Evolutionary conservation across 306 rosid species (phyloP), one percentile per base, ranked within the genome.

Genomic region (Inga laurina): DNA sequence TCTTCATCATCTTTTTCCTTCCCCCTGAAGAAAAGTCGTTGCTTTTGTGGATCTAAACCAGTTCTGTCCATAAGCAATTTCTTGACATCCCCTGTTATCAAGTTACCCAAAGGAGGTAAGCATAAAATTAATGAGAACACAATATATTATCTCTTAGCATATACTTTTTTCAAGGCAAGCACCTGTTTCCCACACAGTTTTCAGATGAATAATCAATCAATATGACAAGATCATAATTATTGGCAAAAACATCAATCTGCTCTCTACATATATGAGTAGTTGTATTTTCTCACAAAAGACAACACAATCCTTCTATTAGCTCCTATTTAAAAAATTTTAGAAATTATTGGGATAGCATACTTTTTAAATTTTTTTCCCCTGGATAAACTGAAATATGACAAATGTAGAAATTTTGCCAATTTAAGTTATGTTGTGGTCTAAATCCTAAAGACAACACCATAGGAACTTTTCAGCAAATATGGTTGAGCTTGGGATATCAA

Each of bases 1-100:
- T 96, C 92, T 11, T 81, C 90, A 79, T 94, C 94, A 45, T 81
- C 93, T 84, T 89, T 92, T 78, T 92, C 99, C 82, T 87, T 88
- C 43, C 98, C 98, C 82, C 99, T 88, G 85, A 96, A 94, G 81
- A 90, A 89, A 72, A 96, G 94, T 19, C 88, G 87, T 86, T 93
- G 99, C 83, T 76, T 85, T 84, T 86, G 85, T 39, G 92, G 90
- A 79, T 87, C 86, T 86, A 96, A 84, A 80, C 94, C 94, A 57
- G 91, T 88, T 86, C 81, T 92, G 10, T 79, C 77, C 8, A 79
- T 79, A 61, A 96, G 91, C 72, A 77, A 65, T 12, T 85, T 87
- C 84, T 96, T 96, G 48, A 91, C 43, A 85, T 96, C 99, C 79
- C 97, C 99, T 96, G 88, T 44, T 66, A 83, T 71, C 10, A 39